These are phyloP conservation scores for Agarophyton chilense DNA, from an alignment of 23 red algal species.

Conservation along the genomic window DNA sequence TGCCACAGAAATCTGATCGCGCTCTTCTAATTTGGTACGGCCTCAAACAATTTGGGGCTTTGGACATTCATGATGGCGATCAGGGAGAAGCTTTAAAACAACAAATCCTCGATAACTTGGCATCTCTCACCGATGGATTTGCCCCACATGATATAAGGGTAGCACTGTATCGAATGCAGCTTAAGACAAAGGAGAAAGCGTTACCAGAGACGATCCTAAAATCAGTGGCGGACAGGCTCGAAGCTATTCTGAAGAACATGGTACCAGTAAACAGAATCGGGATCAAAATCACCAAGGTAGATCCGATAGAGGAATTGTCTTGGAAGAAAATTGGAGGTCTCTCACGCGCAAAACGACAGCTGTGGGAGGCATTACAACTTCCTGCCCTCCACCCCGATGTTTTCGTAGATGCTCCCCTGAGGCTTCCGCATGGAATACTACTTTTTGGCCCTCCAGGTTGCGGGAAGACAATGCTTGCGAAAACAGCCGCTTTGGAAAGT, in stretches of 20 bases:
- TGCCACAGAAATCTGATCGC: background rate
- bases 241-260: conserved; percentile 12
- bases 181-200: background rate
- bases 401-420: conserved; percentile 80
- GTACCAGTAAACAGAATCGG: conserved; percentile 47
- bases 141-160: conserved; percentile 26
- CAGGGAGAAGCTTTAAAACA: background rate
- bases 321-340: conserved; percentile 89
- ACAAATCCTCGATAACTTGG: background rate
- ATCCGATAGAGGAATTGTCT: conserved; percentile 41
- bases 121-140: conserved; percentile 14
- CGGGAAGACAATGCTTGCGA: conserved; percentile 91
- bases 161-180: conserved; percentile 1
- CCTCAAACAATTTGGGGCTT: background rate
- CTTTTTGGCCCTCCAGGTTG: conserved; percentile 91
- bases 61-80: background rate
- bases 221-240: background rate
- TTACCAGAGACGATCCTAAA: background rate
- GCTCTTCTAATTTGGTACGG: background rate
- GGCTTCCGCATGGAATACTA: conserved; percentile 91
- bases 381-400: conserved; percentile 85
- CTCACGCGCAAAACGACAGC: conserved; percentile 80
- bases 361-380: conserved; percentile 92
- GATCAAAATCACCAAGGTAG: conserved; percentile 17
- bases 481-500: conserved; percentile 80